A percentile compares a stretch with the other conserved stretches of the same genome.
Evolutionary conservation across 148 eudicot genomes (phyloP).

Genomic region (Persicaria maculosa): DNA sequence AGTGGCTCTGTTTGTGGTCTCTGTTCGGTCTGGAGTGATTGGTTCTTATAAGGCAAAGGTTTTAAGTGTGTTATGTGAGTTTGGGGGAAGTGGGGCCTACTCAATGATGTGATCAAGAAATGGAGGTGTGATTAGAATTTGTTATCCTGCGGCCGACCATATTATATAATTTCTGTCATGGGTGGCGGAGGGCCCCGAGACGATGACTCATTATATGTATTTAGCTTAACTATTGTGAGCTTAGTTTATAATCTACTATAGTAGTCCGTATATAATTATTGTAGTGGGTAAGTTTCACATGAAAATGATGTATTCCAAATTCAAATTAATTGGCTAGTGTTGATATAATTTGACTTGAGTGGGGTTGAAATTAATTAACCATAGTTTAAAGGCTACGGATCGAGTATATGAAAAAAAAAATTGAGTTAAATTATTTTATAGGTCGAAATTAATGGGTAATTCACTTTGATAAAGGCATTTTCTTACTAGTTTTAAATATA

Average conservation of each 20-base stretch:
- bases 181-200: background rate
- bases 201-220: background rate
- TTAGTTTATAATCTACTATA: background rate
- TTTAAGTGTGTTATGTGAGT: background rate
- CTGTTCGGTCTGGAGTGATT: background rate
- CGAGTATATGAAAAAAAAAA: too few species aligned
- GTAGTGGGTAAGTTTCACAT: background rate
- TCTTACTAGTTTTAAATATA: too few species aligned
- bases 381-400: too few species aligned
- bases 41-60: background rate
- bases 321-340: background rate
- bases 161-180: constrained; percentile 2
- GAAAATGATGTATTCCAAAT: background rate
- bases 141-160: constrained; percentile 15
- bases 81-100: constrained; percentile 9
- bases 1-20: background rate
- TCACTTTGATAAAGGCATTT: too few species aligned
- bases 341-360: background rate
- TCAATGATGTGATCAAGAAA: constrained; percentile 1
- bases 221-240: background rate
- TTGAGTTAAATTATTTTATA: too few species aligned
- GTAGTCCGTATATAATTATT: background rate
- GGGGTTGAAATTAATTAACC: too few species aligned
- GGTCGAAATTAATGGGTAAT: too few species aligned
- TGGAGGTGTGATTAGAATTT: constrained; percentile 12